A percentile compares a stretch with the other conserved stretches of the same genome.
Conservation (phyloP, 495 filamentous ascomycete genomes). For the Xylaria palmicola region DNA sequence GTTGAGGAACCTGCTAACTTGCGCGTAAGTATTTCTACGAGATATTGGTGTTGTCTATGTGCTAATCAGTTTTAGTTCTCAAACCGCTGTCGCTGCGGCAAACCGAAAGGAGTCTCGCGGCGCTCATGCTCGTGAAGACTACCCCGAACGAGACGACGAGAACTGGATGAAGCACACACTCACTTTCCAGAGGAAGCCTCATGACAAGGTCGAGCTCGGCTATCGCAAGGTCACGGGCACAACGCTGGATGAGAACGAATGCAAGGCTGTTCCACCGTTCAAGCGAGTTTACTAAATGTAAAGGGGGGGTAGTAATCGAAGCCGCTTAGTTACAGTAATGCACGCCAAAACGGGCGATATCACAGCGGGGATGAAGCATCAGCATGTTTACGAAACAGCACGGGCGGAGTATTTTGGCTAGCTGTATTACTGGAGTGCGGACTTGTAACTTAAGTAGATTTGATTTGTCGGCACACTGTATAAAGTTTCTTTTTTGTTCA, state of each 20-base stretch:
- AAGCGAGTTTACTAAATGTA: slow-evolving; percentile 74
- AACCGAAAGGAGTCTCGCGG: slow-evolving; percentile 93
- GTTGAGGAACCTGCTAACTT: slow-evolving; percentile 88
- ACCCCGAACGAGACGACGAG: slow-evolving; percentile 85
- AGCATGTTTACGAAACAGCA: slow-evolving; percentile 13
- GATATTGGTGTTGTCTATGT: background rate
- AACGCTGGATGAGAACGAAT: slow-evolving; percentile 87
- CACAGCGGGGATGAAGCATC: slow-evolving; percentile 1
- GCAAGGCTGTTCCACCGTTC: slow-evolving; percentile 83
- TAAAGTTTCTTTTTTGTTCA: slow-evolving; percentile 20
- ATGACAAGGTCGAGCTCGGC: slow-evolving; percentile 71
- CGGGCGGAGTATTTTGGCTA: slow-evolving; percentile 9
- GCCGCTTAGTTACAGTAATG: background rate
- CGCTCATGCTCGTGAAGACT: slow-evolving; percentile 94
- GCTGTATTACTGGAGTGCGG: slow-evolving; percentile 13
- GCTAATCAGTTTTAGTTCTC: slow-evolving; percentile 50
- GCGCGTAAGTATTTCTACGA: slow-evolving; percentile 64
- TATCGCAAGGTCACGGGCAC: slow-evolving; percentile 75
- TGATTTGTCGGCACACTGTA: slow-evolving; percentile 25
- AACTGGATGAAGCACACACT: slow-evolving; percentile 99
- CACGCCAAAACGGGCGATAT: background rate
- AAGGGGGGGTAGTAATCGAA: background rate
- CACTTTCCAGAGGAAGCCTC: slow-evolving; percentile 85
- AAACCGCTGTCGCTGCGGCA: slow-evolving; percentile 83
- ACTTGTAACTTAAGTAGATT: slow-evolving; percentile 29